Evolutionary conservation across 2,329 filamentous ascomycete genomes (phyloP), one percentile per base, ranked within the genome.

Genomic region (Claviceps sorghi): DNA sequence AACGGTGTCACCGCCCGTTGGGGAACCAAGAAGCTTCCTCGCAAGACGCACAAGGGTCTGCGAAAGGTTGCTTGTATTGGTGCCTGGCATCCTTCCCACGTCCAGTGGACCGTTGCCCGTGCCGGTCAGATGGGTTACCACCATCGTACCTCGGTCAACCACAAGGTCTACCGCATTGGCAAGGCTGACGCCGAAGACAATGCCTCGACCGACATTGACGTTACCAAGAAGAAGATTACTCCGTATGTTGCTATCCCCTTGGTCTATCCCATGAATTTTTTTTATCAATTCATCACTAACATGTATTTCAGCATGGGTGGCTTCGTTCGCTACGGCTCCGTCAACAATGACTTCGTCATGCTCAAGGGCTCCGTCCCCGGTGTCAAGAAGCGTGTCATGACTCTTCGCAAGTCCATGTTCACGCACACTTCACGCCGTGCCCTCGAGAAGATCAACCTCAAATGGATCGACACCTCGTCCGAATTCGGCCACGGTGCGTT

Each of bases 31-130:
- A 98, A 97, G 88, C 88, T 98, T 69, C 93, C 93, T 65, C 88
- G 93, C 72, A 98, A 98, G 89, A 98, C 93, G 58, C 93, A 98
- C 87, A 98, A 98, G 86, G 93, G 93, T 95, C 89, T 98, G 70
- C 86, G 93, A 70, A 98, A 98, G 87, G 91, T 98, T 67, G 93
- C 93, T 71, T 98, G 93, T 95, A 98, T 98, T 75, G 93, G 93
- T 87, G 93, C 93, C 67, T 98, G 93, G 93, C 93, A 98, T 82
- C 93, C 93, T 71, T 89, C 87, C 76, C 93, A 98, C 88, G 93
- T 98, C 76, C 93, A 98, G 81, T 98, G 93, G 93, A 98, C 93
- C 73, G 93, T 98, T 79, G 93, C 91, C 72, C 93, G 93, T 86
- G 93, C 93, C 62, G 93, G 93, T 95, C 93, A 98, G 80, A 83